Base-by-base conservation (phyloP, 495 filamentous ascomycete species). In the Penicillium fimorum region DNA sequence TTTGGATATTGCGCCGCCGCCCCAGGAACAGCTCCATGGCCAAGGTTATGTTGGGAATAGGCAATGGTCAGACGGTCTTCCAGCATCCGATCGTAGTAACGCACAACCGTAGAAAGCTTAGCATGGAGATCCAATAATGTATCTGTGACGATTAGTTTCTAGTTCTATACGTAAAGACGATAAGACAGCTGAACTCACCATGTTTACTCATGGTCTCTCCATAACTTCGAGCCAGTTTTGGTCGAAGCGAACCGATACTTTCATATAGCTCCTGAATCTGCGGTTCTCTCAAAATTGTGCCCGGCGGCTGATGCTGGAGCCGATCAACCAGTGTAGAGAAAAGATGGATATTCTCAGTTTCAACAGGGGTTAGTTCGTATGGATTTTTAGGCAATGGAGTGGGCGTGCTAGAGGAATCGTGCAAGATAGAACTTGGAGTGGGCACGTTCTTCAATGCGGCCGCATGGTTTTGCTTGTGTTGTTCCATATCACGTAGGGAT, bases 201-300 rank as follows among this genome's bases (percentile, higher is more conserved):
- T 97, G 94, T 72, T 97, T 98, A 81, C 93, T 97, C 94, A 97
- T 97, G 1, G 94, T 97, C 74, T 98, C 94, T 37, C 94, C 94
- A 73, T 97, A 97, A 8, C 93, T 97, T 52, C 94, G 84, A 15
- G 95, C 95, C 50, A 98, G 77, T 72, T 98, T 98, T 2, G 94
- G 94, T 47, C 94, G 84, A 56, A 98, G 77, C 4, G 89, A 75
- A 12, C 95, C 92, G 62, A 98, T 97, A 66, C 92, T 94, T 58
- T 97, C 95, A 67, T 98, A 98, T 8, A 98, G 77, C 72, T 98
- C 94, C 68, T 98, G 94, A 41, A 98, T 98, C 64, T 97, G 93
- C 6, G 94, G 94, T 63, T 98, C 95, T 53, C 94, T 80, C 27
- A 98, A 72, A 47, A 98, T 96, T 2, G 94, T 97, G 0, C 94